These are phyloP conservation scores for Aphanoascus verrucosus DNA, from an alignment of 2,329 filamentous ascomycete genomes.

Conservation along the genomic window DNA sequence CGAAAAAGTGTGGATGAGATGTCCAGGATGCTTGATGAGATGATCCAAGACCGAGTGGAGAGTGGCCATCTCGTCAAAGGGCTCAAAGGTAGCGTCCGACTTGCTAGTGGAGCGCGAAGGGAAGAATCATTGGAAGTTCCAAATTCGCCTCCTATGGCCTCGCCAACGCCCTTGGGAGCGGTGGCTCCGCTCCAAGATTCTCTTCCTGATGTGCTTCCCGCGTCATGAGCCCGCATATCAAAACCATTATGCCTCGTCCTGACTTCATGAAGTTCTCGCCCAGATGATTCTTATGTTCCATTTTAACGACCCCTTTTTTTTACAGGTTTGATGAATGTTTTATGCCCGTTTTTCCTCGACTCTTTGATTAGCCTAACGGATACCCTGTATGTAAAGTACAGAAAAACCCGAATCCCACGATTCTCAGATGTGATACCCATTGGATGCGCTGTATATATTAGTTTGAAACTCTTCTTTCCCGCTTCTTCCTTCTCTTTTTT, in stretches of 20 bases:
- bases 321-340: not conserved
- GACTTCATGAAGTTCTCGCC: not conserved
- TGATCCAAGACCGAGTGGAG: slow-evolving; percentile 84
- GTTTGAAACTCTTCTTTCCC: no score
- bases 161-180: slow-evolving; percentile 22
- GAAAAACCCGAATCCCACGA: no score
- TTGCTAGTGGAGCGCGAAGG: slow-evolving; percentile 35
- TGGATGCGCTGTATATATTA: no score
- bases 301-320: not conserved
- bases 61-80: slow-evolving; percentile 60
- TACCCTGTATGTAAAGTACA: no score
- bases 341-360: not conserved
- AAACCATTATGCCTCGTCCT: not conserved
- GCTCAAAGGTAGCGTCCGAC: slow-evolving; percentile 54
- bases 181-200: slow-evolving; percentile 19
- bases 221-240: slow-evolving; percentile 1
- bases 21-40: slow-evolving; percentile 86
- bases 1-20: slow-evolving; percentile 76
- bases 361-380: no score
- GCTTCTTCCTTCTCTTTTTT: no score
- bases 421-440: slow-evolving; percentile 14
- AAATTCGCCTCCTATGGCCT: not conserved
- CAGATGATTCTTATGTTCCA: not conserved
- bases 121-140: not conserved
- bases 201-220: slow-evolving; percentile 15